Evolutionary conservation across 768 basidiomycete genomes (phyloP).

Genomic region (Kwoniella mangroviensis): DNA sequence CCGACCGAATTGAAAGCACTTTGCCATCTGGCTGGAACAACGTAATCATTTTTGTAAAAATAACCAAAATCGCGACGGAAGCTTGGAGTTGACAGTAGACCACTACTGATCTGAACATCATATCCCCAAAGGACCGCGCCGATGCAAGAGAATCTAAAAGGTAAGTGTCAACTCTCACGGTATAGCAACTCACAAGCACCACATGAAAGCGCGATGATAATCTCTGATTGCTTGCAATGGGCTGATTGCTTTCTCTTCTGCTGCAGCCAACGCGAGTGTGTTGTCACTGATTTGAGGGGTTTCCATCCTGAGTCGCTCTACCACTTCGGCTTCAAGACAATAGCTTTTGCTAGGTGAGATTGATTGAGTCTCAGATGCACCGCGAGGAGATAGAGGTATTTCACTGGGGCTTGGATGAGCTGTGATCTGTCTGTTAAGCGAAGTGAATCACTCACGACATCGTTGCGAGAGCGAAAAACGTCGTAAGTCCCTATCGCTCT

Average conservation of each 20-base stretch:
- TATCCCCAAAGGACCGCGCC: conserved; percentile 32
- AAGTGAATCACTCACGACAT: not conserved
- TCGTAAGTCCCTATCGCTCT: not conserved
- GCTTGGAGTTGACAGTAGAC: conserved; percentile 24
- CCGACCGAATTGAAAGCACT: conserved; percentile 27
- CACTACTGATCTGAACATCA: conserved; percentile 30
- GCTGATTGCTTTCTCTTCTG: conserved; percentile 17
- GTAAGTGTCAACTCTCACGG: not conserved
- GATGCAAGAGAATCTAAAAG: conserved; percentile 23
- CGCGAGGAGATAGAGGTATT: not conserved
- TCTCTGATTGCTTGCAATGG: conserved; percentile 21
- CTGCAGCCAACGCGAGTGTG: conserved; percentile 19
- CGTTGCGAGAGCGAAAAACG: not conserved
- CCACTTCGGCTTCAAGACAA: not conserved
- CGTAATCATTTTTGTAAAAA: conserved; percentile 15
- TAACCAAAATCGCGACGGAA: conserved; percentile 32
- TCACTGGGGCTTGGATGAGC: not conserved
- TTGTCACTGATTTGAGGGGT: not conserved
- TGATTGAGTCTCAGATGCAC: not conserved
- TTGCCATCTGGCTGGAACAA: conserved; percentile 29
- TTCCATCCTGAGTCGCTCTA: not conserved
- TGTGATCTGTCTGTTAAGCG: not conserved
- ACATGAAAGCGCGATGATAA: conserved; percentile 23
- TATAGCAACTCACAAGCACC: conserved; percentile 17
- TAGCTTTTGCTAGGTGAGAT: conserved; percentile 1